Percentiles rank a stretch among this genome's conserved stretches.
Evolutionary conservation across 768 basidiomycete species (phyloP).

Genomic region (Chalciporus sphaerocephalus): DNA sequence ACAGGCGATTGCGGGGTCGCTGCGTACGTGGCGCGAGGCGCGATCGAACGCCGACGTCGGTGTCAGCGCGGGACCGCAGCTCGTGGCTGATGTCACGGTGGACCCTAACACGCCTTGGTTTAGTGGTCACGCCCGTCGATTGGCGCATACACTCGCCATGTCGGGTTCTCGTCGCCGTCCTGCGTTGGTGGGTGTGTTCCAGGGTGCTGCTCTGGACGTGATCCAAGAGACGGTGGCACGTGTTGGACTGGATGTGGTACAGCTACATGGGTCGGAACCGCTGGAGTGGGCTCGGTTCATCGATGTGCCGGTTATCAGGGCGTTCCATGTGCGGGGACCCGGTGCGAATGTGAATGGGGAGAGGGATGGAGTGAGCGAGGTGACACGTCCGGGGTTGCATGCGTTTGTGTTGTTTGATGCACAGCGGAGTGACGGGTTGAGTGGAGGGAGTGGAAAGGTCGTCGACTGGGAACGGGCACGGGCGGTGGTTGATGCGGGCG

Average conservation of each 20-base stretch:
- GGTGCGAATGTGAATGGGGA: not conserved
- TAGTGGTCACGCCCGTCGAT: slow-evolving; percentile 8
- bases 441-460: slow-evolving; percentile 78
- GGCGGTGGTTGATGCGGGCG: slow-evolving; percentile 62
- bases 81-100: not conserved
- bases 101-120: slow-evolving; percentile 27
- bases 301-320: slow-evolving; percentile 88
- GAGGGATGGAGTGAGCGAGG: slow-evolving; percentile 49
- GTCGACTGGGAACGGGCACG: slow-evolving; percentile 82
- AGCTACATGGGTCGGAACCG: slow-evolving; percentile 90
- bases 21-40: slow-evolving; percentile 5
- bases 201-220: slow-evolving; percentile 68
- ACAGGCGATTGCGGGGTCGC: slow-evolving; percentile 30
- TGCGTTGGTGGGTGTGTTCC: slow-evolving; percentile 93
- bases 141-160: slow-evolving; percentile 35
- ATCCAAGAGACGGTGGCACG: slow-evolving; percentile 64
- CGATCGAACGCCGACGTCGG: not conserved
- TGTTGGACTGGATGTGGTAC: slow-evolving; percentile 83
- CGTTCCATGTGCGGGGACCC: slow-evolving; percentile 55
- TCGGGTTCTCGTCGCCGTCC: slow-evolving; percentile 56
- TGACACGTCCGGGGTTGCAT: slow-evolving; percentile 71
- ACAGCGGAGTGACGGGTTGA: slow-evolving; percentile 55
- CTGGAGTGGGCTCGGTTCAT: slow-evolving; percentile 79
- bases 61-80: not conserved
- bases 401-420: slow-evolving; percentile 77